Evolutionary conservation across 148 eudicot species (phyloP).

Genomic region (Polygonum aviculare): DNA sequence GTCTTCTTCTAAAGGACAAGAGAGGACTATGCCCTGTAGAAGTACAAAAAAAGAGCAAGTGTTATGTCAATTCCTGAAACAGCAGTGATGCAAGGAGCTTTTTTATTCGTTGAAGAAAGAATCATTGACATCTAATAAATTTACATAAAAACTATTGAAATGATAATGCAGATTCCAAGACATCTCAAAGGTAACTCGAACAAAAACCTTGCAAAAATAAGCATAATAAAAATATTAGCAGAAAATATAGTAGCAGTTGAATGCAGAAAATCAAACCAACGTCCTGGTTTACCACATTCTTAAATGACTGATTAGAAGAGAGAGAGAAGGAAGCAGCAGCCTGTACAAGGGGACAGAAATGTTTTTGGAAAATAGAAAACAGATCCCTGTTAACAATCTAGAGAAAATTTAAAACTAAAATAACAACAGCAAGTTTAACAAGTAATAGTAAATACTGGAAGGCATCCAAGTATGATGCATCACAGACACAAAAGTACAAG

Average conservation of each 20-base stretch:
- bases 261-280: neutral
- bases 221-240: neutral
- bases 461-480: neutral
- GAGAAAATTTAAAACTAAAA: neutral
- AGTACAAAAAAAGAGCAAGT: neutral
- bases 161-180: neutral
- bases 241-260: neutral
- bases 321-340: neutral
- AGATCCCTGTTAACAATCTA: neutral
- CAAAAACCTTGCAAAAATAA: neutral
- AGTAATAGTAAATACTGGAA: neutral
- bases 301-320: neutral
- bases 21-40: slow-evolving; percentile 56
- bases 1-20: slow-evolving; percentile 28
- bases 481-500: slow-evolving; percentile 5
- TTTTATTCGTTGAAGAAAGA: slow-evolving; percentile 2
- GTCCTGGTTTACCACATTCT: neutral
- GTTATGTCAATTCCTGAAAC: neutral
- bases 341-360: neutral
- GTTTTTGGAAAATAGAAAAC: neutral
- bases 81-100: neutral
- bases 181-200: neutral
- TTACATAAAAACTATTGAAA: neutral
- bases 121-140: neutral
- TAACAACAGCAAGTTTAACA: no score